Base-by-base conservation (phyloP, 2,329 filamentous ascomycete species). In the Colletotrichum eremochloae region DNA sequence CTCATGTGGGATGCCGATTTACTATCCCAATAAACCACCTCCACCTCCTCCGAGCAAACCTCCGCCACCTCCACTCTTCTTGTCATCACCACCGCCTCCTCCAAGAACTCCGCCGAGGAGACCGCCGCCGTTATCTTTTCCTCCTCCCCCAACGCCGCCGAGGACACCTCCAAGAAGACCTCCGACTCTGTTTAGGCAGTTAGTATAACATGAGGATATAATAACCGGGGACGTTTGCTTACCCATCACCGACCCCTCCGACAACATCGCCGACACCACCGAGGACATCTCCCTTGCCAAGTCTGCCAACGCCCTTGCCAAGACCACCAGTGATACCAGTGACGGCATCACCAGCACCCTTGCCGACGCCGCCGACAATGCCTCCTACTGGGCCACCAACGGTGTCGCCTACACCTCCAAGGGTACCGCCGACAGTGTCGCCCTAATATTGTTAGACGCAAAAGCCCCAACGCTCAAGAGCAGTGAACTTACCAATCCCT, bases 221-320 rank as follows among this genome's bases (percentile, higher is more conserved):
- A 8, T 3, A 15, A 12, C 5, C 4, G 5, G 46, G 1, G 31
- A 12, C 3, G 20, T 9, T 12, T n/a, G 18, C 63, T 71, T 58
- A 71, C 68, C 68, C 70, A 9, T 72, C 70, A 4, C 70, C 70
- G 7, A 72, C 70, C 5, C 70, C 70, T 2, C 70, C 70, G 14
- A 72, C 70, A 3, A 72, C 70, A 1, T 72, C 70, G 9, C 70
- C 67, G 15, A 72, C 70, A 18, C 70, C 66, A 0, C 70, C 70
- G 24, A 72, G 66, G 3, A 72, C 36, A 0, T 72, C 70, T 2
- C 70, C 70, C 20, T 69, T 55, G 40, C 70, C 70, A 5, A 72
- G 53, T 42, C 53, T 72, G 29, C 70, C 70, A 12, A 72, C 70
- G 11, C 70, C 70, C 15, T 70, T 72, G 24, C 70, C 70, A 1